These are phyloP conservation scores for Salix arbutifolia DNA, from an alignment of 345 rosid genomes.

Conservation along the genomic window DNA sequence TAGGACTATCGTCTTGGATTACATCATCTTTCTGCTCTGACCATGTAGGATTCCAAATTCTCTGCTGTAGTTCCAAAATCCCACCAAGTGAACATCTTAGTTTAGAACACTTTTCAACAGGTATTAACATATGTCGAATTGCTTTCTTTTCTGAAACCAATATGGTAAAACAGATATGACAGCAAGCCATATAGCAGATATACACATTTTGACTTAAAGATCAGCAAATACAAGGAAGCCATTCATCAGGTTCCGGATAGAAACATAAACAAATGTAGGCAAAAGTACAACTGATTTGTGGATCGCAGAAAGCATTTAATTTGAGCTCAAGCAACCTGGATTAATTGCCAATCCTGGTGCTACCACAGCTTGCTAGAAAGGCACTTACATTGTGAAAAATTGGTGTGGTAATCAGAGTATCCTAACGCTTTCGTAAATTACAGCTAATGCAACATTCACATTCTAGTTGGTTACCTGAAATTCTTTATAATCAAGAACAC, in stretches of 20 bases:
- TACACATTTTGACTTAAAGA: not conserved
- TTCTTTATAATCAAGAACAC: slow-evolving; percentile 65
- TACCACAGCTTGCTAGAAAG: not conserved
- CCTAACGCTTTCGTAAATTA: not conserved
- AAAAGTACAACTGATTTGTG: not conserved
- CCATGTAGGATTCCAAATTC: slow-evolving; percentile 67
- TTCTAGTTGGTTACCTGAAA: slow-evolving; percentile 58
- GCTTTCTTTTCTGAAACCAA: not conserved
- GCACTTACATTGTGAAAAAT: not conserved
- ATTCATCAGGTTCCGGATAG: not conserved
- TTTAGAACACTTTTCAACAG: not conserved
- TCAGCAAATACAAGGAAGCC: not conserved
- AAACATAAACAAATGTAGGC: not conserved
- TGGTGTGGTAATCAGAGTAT: not conserved
- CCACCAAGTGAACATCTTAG: slow-evolving; percentile 1
- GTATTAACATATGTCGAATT: not conserved
- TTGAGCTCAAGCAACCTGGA: not conserved
- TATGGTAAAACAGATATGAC: not conserved
- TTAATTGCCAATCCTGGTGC: not conserved
- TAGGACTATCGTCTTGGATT: slow-evolving; percentile 22
- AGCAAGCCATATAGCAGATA: not conserved
- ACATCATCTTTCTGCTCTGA: slow-evolving; percentile 47
- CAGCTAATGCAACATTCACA: not conserved
- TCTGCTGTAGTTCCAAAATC: slow-evolving; percentile 48
- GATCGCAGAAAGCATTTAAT: not conserved